phyloP scores from a whole-genome alignment of 2,329 filamentous ascomycete species.

The Microsporum ferrugineum region DNA sequence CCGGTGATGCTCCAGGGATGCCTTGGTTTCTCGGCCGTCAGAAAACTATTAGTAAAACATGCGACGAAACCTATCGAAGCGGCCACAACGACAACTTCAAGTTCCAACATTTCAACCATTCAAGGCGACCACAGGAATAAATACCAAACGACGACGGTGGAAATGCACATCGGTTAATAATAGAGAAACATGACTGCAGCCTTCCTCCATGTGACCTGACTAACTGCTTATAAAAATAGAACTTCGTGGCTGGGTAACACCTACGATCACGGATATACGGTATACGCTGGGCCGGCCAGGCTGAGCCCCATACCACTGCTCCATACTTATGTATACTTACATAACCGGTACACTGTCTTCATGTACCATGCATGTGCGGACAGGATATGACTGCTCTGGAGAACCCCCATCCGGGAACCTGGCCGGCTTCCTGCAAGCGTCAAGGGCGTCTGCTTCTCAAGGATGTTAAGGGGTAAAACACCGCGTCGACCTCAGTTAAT shows the following conservation, averaged over 20 bases:
- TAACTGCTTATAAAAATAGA: not conserved
- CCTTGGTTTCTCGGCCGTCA: not conserved
- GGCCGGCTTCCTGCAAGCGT: not conserved
- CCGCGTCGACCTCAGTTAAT: not conserved
- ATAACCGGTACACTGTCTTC: no score
- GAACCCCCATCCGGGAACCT: not conserved
- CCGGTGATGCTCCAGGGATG: no score
- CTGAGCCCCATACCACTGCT: not conserved
- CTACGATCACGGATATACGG: not conserved
- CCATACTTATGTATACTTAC: not conserved
- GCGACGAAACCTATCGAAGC: not conserved
- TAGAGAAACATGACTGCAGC: not conserved
- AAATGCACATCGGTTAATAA: not conserved
- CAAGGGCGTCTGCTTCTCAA: not conserved
- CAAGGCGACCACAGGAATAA: not conserved
- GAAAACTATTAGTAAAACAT: not conserved
- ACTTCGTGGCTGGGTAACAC: not conserved
- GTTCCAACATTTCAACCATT: not conserved
- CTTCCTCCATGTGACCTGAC: not conserved
- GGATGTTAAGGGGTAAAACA: not conserved
- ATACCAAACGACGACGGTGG: not conserved
- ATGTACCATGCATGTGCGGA: not conserved
- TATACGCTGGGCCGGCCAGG: not conserved
- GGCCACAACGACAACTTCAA: not conserved
- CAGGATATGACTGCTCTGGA: not conserved